A percentile compares a stretch with the other conserved stretches of the same genome.
These are phyloP conservation scores for Penicillium sp. DNA, from an alignment of 2,329 filamentous ascomycete genomes.

Conservation along the genomic window DNA sequence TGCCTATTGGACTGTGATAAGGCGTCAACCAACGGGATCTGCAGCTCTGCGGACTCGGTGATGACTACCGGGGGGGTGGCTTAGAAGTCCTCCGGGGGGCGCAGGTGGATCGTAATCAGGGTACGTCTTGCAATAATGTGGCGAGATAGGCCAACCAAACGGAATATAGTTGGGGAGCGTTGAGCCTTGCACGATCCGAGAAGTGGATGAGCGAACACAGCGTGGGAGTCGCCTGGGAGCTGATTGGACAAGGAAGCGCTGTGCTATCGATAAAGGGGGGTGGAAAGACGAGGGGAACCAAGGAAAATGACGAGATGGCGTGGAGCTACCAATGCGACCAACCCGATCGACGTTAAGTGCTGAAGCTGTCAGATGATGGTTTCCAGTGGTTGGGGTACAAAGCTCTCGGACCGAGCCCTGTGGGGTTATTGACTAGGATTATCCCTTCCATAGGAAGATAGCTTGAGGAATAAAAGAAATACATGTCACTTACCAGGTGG, in stretches of 20 bases:
- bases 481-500: background rate
- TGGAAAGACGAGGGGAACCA: conserved; percentile 6
- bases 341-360: conserved; percentile 19
- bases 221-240: background rate
- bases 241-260: conserved; percentile 28
- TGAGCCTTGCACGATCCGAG: conserved; percentile 18
- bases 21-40: conserved; percentile 8
- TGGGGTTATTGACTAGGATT: background rate
- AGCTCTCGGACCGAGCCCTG: conserved; percentile 8
- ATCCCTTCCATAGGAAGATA: background rate
- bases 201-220: conserved; percentile 11
- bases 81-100: conserved; percentile 9
- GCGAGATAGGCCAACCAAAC: conserved; percentile 11
- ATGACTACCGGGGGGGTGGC: background rate
- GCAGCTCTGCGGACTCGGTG: background rate
- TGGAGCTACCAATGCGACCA: conserved; percentile 26
- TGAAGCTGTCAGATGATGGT: conserved; percentile 24
- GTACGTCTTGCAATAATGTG: conserved; percentile 15
- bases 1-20: conserved; percentile 6
- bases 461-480: background rate
- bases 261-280: conserved; percentile 14
- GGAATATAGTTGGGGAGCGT: conserved; percentile 13
- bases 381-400: background rate
- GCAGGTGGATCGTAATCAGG: conserved; percentile 10
- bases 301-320: conserved; percentile 25